Base-by-base conservation (phyloP, 164 flowering plant species). In the Liquidambar formosana region DNA sequence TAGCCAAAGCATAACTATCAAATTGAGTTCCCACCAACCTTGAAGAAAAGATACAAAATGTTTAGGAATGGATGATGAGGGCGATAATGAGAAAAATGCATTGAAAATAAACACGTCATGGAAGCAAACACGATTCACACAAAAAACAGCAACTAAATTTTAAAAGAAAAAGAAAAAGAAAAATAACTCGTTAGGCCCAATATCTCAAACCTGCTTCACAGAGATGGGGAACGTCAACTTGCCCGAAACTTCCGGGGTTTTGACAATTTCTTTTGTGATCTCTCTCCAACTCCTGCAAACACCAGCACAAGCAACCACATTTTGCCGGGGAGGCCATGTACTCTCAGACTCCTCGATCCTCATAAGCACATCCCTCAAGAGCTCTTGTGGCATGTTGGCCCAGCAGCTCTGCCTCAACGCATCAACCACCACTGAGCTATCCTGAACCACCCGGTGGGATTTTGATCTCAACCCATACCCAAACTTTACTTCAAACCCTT, bases 201-300 rank as follows among this genome's bases (percentile, higher is more conserved):
- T 41, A 25, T 54, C 6, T 45, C 73, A 54, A 69, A 88, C 91
- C 91, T 87, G 93, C 79, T 87, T 89, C 73, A 87, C 48, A 18
- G 93, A 87, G 44, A 89, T 83, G 0, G 91, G 93, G 68, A 89
- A 89, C 0, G 93, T 85, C 69, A 89, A 66, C 77, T 81, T 85
- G 57, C 81, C 82, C 6, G 84, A 82, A 43, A 76, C 43, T 69
- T 85, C 88, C 1, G 80, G 84, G 16, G 77, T 71, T 63, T 75
- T 81, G 6, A 89, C 94, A 68, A 82, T 77, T 28, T 89, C 94
- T 70, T 81, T 86, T 68, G 79, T 77, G 56, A 87, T 83, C 22
- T 83, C 90, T 73, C 94, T 83, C 94, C 94, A 89, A 60, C 78
- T 86, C 73, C 79, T 78, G 80, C 94, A 88, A 59, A 89, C 94